A percentile compares a stretch with the other conserved stretches of the same genome.
Conservation (phyloP, 192 early-diverging fungal genomes). For the Backusella sp. region DNA sequence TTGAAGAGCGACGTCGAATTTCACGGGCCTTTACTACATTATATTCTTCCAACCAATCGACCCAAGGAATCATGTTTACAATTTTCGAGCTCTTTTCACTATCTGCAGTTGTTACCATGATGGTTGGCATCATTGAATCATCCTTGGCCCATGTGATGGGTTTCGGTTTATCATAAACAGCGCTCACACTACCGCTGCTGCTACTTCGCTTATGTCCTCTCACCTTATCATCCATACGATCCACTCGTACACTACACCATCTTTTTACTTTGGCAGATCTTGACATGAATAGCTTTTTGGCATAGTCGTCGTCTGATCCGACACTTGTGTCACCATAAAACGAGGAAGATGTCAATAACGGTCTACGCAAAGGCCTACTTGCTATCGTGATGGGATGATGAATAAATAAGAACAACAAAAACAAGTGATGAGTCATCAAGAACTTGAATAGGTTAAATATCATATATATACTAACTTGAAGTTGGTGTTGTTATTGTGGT, state of each 20-base stretch:
- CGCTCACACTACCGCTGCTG: neutral
- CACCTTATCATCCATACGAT: neutral
- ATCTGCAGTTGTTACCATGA: constrained; percentile 15
- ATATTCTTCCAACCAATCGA: constrained; percentile 39
- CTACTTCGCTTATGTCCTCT: neutral
- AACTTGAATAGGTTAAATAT: neutral
- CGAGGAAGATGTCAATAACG: neutral
- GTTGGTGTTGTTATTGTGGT: neutral
- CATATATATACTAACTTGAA: neutral
- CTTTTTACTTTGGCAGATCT: constrained; percentile 27
- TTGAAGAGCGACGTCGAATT: constrained; percentile 20
- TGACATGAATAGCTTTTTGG: constrained; percentile 22
- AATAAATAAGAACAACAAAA: neutral
- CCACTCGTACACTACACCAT: constrained; percentile 14
- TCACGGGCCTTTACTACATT: constrained; percentile 25
- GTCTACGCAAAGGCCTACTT: neutral
- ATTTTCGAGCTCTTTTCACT: constrained; percentile 7
- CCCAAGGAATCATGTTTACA: constrained; percentile 31
- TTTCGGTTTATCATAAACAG: neutral
- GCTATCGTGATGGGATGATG: neutral
- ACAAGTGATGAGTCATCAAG: neutral
- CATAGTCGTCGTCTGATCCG: constrained; percentile 26
- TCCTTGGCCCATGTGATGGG: neutral
- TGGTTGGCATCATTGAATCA: constrained; percentile 19
- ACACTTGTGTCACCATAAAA: neutral